Evolutionary conservation across 768 basidiomycete species (phyloP).

Genomic region (Lactarius hatsudake): DNA sequence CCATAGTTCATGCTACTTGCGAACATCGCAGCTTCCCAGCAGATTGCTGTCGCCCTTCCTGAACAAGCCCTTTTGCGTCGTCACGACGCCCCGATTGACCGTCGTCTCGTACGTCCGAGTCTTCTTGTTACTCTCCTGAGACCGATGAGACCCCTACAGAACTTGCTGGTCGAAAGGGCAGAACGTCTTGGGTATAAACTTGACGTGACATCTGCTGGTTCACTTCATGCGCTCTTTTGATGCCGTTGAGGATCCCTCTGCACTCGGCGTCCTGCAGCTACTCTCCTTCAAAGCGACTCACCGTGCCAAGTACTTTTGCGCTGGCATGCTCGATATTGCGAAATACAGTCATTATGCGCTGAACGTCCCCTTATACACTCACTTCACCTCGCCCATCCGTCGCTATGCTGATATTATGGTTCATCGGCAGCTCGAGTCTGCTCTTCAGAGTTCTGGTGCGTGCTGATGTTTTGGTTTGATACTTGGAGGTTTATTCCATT

Average conservation of each 20-base stretch:
- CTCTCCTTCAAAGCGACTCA: slow-evolving; percentile 91
- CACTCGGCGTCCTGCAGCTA: slow-evolving; percentile 75
- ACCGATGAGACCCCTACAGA: slow-evolving; percentile 43
- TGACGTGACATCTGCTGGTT: slow-evolving; percentile 74
- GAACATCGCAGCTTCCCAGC: slow-evolving; percentile 87
- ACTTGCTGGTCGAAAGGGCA: slow-evolving; percentile 75
- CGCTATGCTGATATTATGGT: slow-evolving; percentile 93
- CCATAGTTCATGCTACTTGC: slow-evolving; percentile 88
- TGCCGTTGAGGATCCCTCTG: slow-evolving; percentile 67
- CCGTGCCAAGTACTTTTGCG: slow-evolving; percentile 96
- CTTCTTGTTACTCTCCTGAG: neutral
- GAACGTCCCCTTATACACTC: slow-evolving; percentile 87
- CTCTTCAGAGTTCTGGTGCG: slow-evolving; percentile 69
- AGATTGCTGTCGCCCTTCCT: slow-evolving; percentile 89
- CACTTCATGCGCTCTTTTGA: slow-evolving; percentile 87
- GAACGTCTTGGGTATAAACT: slow-evolving; percentile 78
- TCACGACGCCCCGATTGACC: slow-evolving; percentile 89
- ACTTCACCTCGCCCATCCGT: slow-evolving; percentile 90
- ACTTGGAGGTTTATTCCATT: slow-evolving; percentile 8
- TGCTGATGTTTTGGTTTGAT: slow-evolving; percentile 13
- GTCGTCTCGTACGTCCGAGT: slow-evolving; percentile 66
- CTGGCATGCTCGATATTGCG: slow-evolving; percentile 98
- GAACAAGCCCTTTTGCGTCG: slow-evolving; percentile 97
- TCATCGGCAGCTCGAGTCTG: slow-evolving; percentile 93
- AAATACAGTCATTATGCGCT: slow-evolving; percentile 95